Base-by-base conservation (phyloP, 495 filamentous ascomycete genomes). In the Hypoxylon intermedium region DNA sequence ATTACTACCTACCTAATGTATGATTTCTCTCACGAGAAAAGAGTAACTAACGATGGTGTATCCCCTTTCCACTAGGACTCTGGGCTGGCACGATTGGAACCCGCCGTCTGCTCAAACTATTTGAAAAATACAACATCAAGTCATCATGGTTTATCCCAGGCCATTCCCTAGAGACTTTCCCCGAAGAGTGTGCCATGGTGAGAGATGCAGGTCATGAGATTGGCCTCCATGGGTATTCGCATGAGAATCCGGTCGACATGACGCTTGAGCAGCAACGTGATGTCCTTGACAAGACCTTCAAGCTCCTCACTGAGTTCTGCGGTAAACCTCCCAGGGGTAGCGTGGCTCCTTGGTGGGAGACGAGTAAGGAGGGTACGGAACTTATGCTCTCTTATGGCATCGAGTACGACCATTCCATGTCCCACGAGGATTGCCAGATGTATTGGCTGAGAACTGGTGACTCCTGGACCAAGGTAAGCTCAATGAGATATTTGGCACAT, bases 61-160 rank as follows among this genome's bases (percentile, higher is more conserved):
- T 31, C n/a, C 19, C 6, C 37, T n/a, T 24, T 6, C 18, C 12
- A 31, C 20, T 50, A 84, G 88, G 89, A 33, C 71, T 90, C 38
- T 91, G 84, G 70, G 89, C 89, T 24, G 89, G 88, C 26, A 89
- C 87, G 5, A 77, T 90, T 30, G 89, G 89, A 24, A 87, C 87
- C 1, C 80, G 82, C 7, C 84, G 89, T 6, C 75, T 93, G 2
- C 80, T 93, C 6, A 90, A 89, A 58, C 71, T 93, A 1, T 90
- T 92, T 69, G 79, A 85, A 6, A 91, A 90, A 69, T 88, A 91
- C 79, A 83, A 86, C 53, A 93, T 93, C 76, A 92, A 89, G 72
- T 83, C 87, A 9, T 90, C 89, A 5, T 92, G 87, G 86, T 92
- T 93, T 72, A 91, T 93, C 55, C 89, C 89, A 0, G 89, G 89